Conservation (phyloP, 768 basidiomycete genomes). For the Macrolepiota dolichaula region DNA sequence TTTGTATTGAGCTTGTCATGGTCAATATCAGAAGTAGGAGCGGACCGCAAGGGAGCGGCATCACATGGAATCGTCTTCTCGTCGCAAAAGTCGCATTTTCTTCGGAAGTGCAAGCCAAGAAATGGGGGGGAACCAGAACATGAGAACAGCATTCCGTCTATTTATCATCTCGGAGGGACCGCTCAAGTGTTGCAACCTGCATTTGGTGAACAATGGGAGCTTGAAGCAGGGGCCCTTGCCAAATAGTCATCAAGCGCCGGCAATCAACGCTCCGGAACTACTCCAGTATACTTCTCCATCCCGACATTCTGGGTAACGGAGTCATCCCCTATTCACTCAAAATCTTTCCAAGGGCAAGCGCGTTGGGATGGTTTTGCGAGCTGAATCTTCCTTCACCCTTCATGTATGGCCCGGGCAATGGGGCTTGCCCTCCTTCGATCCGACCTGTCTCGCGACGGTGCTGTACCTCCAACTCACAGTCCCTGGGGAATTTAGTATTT, state of each 20-base stretch:
- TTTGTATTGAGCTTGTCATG: not conserved
- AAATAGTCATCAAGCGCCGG: not conserved
- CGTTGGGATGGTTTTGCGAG: not conserved
- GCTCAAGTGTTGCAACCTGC: not conserved
- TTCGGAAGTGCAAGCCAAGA: not conserved
- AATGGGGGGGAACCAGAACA: not conserved
- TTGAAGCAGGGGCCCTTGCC: not conserved
- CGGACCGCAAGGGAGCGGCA: not conserved
- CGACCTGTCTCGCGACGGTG: conserved; percentile 59
- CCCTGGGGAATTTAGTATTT: conserved; percentile 64
- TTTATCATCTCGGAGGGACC: not conserved
- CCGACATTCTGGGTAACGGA: not conserved
- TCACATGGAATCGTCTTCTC: not conserved
- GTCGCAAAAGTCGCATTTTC: not conserved
- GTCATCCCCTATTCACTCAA: not conserved
- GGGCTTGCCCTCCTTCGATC: conserved; percentile 64
- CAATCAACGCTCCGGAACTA: not conserved
- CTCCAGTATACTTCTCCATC: not conserved
- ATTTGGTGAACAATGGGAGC: conserved; percentile 10
- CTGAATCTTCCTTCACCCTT: conserved; percentile 28
- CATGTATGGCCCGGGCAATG: conserved; percentile 72
- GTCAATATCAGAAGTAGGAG: not conserved
- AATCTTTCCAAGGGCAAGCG: not conserved
- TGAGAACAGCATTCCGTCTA: not conserved
- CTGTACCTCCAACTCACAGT: conserved; percentile 66